phyloP scores from a whole-genome alignment of 495 filamentous ascomycete species.

The Lichenothelia convexa region DNA sequence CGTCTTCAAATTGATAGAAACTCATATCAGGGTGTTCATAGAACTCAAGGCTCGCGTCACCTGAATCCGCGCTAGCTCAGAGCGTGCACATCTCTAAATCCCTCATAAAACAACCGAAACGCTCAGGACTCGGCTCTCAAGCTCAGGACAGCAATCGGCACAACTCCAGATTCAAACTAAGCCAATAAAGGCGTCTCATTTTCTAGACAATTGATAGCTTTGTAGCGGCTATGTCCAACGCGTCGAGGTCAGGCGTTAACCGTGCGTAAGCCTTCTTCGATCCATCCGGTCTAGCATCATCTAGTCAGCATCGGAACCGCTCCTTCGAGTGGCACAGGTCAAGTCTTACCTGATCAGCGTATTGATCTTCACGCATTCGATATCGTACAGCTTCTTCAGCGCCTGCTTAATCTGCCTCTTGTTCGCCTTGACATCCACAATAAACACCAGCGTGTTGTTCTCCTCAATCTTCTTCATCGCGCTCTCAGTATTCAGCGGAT shows the following conservation, averaged over 20 bases:
- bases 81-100: too few relatives aligned
- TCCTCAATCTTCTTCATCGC: slow-evolving; percentile 99
- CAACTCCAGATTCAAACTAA: slow-evolving; percentile 1
- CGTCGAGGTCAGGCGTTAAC: slow-evolving; percentile 89
- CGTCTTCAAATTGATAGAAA: too few relatives aligned
- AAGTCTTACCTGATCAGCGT: slow-evolving; percentile 96
- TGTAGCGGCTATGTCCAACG: slow-evolving; percentile 96
- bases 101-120: too few relatives aligned
- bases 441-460: slow-evolving; percentile 98
- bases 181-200: too few relatives aligned
- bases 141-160: not conserved
- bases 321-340: not conserved
- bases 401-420: slow-evolving; percentile 98
- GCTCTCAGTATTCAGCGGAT: slow-evolving; percentile 84
- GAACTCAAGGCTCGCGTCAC: too few relatives aligned
- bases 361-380: slow-evolving; percentile 96
- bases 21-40: too few relatives aligned
- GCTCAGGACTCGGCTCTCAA: too few relatives aligned
- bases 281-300: slow-evolving; percentile 60
- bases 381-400: slow-evolving; percentile 98
- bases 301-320: slow-evolving; percentile 9
- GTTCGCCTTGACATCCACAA: slow-evolving; percentile 95
- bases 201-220: slow-evolving; percentile 89
- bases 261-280: slow-evolving; percentile 96
- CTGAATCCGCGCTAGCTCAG: too few relatives aligned